Evolutionary conservation across 1,139 yeast species (phyloP), one percentile per base, ranked within the genome.

Genomic region (Suhomyces panamericanus): DNA sequence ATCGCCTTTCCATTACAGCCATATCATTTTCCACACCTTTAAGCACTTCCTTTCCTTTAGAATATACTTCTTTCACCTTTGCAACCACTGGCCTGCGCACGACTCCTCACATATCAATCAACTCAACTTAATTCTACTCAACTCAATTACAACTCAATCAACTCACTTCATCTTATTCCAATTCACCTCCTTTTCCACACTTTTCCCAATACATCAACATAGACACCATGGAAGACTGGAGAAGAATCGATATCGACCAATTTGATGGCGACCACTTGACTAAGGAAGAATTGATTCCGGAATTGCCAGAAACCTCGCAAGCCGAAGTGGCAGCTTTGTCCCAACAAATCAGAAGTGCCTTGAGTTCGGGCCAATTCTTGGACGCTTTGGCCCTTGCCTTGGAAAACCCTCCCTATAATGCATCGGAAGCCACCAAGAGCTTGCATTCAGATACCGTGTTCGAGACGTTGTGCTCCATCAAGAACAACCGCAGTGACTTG

Each of bases 171-270:
- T 14, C 34, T 32, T 14, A 28, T 17, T 22, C 17, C 22, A 12
- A 20, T 14, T 9, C 16, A 33, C 28, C 20, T 1, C 11, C 14
- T 14, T 20, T 8, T 20, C 24, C 2, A 4, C 24, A 4, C 24
- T 20, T 20, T 20, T 20, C 24, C 24, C 24, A 20, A 20, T 20
- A 20, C 24, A 20, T 20, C 24, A 20, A 4, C 5, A 20, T 20
- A 20, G 8, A 20, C 35, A 54, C 43, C 46, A 69, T 69, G 74
- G 73, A 67, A 48, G 73, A 75, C 60, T 69, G 80, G 80, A 78
- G 99, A 78, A 82, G 91, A 76, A 87, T 91, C 57, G 96, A 93
- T 63, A 83, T 93, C 47, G 98, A 93, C 66, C 88, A 90, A 20
- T 82, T 83, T 57, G 97, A 91, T 59, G 86, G 95, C 6, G 96